phyloP scores from a whole-genome alignment of 257 asterid species.

The Lycium barbarum region DNA sequence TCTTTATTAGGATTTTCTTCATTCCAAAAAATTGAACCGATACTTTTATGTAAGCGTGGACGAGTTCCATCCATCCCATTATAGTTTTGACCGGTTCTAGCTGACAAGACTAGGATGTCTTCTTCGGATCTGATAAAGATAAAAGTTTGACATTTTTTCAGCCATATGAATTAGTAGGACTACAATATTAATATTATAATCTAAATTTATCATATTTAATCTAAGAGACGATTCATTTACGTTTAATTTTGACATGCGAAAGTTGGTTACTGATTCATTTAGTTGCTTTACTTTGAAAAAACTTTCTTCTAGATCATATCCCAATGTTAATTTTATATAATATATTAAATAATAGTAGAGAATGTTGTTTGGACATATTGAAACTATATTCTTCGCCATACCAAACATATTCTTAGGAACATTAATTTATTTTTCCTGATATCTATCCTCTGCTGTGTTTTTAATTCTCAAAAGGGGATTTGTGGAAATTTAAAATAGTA shows the following conservation, averaged over 20 bases:
- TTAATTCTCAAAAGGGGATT: background rate
- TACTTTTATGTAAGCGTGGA: too few species aligned
- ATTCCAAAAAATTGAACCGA: too few species aligned
- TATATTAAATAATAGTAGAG: too few species aligned
- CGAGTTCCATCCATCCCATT: background rate
- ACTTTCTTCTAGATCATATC: background rate
- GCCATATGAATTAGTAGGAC: too few species aligned
- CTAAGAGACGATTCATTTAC: background rate
- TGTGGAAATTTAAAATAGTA: too few species aligned
- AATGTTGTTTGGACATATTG: background rate
- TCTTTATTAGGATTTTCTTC: too few species aligned
- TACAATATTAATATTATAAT: background rate
- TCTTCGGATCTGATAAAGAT: background rate
- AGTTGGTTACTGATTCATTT: background rate
- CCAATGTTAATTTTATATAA: background rate
- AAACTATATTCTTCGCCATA: too few species aligned
- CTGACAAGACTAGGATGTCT: too few species aligned
- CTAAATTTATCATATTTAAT: background rate
- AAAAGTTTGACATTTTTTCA: background rate
- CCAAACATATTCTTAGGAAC: background rate
- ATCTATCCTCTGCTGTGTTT: too few species aligned
- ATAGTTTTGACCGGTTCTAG: background rate
- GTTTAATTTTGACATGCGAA: background rate
- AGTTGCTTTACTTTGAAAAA: background rate
- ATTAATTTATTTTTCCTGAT: too few species aligned